Base-by-base conservation (phyloP, 2,329 filamentous ascomycete species). In the Colletotrichum sp. region DNA sequence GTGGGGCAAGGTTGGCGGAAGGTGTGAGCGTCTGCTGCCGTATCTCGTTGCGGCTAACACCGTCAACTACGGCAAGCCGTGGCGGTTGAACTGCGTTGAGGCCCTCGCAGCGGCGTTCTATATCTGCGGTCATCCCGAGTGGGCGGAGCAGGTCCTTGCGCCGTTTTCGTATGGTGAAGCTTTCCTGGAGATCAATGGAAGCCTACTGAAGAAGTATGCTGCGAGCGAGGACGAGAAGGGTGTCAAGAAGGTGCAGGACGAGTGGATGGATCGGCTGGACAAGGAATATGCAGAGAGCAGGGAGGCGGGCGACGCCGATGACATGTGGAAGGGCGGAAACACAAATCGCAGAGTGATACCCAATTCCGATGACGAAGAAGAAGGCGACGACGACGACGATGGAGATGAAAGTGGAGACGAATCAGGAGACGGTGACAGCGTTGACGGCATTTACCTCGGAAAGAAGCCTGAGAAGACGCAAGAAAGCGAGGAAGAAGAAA, bases 11-110 rank as follows among this genome's bases (percentile, higher is more conserved):
- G 98, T 99, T 75, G 97, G 97, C 32, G 97, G 97, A 28, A 97
- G 96, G 85, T 98, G 96, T 85, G 96, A 98, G 88, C 90, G 97
- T 70, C 85, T 98, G 78, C 88, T 99, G 72, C 97, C 97, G 0
- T 99, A 99, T 84, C 92, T 99, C 9, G 96, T 99, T 66, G 97
- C 97, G 8, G 97, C 97, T 64, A 99, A 99, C 84, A 94, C 95
- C 2, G 97, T 98, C 82, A 99, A 99, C 87, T 99, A 99, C 86
- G 97, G 97, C 77, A 95, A 95, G 82, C 97, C 97, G 7, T 98
- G 96, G 95, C 90, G 96, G 71, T 85, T 99, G 78, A 99, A 99
- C 85, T 99, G 97, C 81, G 97, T 96, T 34, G 97, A 99, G 87
- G 97, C 97, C 6, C 88, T 99, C 63, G 97, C 96, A 0, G 96